phyloP scores from a whole-genome alignment of 2,329 filamentous ascomycete genomes.

The Paraphaeosphaeria minitans region DNA sequence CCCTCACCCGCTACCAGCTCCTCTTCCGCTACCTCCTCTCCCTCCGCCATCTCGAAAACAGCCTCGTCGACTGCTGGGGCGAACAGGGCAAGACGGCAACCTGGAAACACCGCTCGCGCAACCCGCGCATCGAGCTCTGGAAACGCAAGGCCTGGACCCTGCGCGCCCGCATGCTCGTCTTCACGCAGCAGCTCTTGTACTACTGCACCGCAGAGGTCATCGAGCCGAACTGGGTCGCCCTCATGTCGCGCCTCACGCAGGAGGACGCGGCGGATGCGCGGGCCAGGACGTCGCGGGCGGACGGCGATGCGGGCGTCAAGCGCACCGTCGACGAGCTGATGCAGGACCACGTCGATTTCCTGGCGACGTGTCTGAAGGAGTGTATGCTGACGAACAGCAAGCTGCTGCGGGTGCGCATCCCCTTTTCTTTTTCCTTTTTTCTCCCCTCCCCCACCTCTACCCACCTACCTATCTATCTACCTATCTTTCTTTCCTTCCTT shows the following conservation, averaged over 20 bases:
- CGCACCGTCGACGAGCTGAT: constrained; percentile 95
- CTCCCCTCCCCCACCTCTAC: background rate
- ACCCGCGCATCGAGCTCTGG: constrained; percentile 81
- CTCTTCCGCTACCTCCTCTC: constrained; percentile 94
- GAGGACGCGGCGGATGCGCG: constrained; percentile 42
- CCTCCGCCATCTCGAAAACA: constrained; percentile 84
- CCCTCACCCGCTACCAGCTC: constrained; percentile 94
- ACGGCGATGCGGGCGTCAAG: constrained; percentile 54
- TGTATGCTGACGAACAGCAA: constrained; percentile 99
- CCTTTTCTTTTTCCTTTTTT: background rate
- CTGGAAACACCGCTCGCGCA: constrained; percentile 82
- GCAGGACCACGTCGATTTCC: constrained; percentile 98
- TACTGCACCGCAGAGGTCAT: constrained; percentile 98
- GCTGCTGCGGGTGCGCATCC: constrained; percentile 73
- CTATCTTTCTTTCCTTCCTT: background rate
- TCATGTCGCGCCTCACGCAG: constrained; percentile 78
- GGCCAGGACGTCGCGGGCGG: constrained; percentile 51
- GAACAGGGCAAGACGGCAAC: constrained; percentile 80
- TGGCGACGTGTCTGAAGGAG: constrained; percentile 97
- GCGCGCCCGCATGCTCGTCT: constrained; percentile 91
- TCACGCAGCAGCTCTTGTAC: constrained; percentile 94
- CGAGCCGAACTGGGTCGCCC: constrained; percentile 92
- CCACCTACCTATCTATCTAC: background rate
- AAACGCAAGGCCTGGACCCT: constrained; percentile 92
- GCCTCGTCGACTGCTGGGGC: constrained; percentile 87